Base-by-base conservation (phyloP, 805 yeast genomes). In the Myxozyma geophila region DNA sequence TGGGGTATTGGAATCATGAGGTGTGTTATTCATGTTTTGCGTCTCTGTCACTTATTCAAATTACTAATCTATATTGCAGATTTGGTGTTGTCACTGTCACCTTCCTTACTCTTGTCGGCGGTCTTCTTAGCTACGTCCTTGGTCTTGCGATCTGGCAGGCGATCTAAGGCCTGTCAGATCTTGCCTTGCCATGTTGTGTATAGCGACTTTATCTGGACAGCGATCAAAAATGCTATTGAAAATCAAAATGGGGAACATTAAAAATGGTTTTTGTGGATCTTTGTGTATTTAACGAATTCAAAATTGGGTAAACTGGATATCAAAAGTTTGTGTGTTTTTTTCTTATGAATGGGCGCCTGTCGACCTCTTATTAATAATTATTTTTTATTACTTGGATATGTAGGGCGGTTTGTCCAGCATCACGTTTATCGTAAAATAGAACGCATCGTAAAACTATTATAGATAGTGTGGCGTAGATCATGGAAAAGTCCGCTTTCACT, bases 1-100 rank as follows among this genome's bases (percentile, higher is more conserved):
- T 64, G 67, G 67, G 67, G 67, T 48, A 64, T 64, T 37, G 67
- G 67, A 2, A 64, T 64, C 57, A 64, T 64, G 67, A 60, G 67
- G 64, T 60, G 37, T 4, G 59, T 41, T 7, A n/a, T 19, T 15
- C 7, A 19, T 5, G 37, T 12, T 36, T 9, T 9, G 19, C 1
- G 19, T 33, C 8, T 28, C 8, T 19, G 2, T 10, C 5, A 17
- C 7, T 8, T 19, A 7, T 13, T 7, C 47, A 19, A 17, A 36
- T 40, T 19, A 12, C 10, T 13, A 9, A 44, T 8, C 28, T 41
- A 15, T 49, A 12, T 19, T 44, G 19, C 40, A 60, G 64, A 40
- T 64, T 64, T 19, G 67, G 67, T 41, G 67, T 64, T 37, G 67
- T 64, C 35, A 50, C 64, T 8, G 67, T 64, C 39, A 64, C 67